Evolutionary conservation across 208 protist genomes (phyloP).

Genomic region (Trypanosoma melophagium): DNA sequence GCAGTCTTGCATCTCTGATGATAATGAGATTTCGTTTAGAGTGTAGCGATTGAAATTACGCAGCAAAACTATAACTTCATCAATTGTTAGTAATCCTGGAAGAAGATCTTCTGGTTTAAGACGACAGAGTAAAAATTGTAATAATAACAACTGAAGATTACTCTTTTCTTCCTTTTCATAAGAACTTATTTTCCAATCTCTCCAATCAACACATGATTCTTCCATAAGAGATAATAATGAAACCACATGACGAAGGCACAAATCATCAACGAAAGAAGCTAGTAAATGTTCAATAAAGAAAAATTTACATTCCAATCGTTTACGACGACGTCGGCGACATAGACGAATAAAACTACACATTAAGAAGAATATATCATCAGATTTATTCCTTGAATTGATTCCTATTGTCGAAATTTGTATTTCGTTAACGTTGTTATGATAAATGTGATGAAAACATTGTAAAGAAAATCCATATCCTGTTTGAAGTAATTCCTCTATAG

Average conservation of each 20-base stretch:
- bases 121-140: neutral
- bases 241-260: constrained; percentile 1
- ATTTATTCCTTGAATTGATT: neutral
- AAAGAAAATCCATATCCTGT: neutral
- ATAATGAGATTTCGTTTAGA: neutral
- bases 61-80: constrained; percentile 10
- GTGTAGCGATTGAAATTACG: constrained; percentile 6
- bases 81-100: neutral
- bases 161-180: neutral
- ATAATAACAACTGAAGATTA: neutral
- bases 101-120: neutral
- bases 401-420: neutral
- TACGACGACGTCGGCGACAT: neutral
- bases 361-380: constrained; percentile 12
- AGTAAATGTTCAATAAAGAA: constrained; percentile 1
- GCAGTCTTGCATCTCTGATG: neutral
- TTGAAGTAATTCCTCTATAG: constrained; percentile 12
- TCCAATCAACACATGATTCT: neutral
- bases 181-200: neutral
- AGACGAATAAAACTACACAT: constrained; percentile 1
- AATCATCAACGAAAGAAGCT: neutral
- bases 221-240: constrained; percentile 1
- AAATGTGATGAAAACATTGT: neutral
- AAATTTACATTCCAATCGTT: neutral
- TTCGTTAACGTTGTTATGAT: neutral